These are phyloP conservation scores for Aspergillus sp. DNA, from an alignment of 2,329 filamentous ascomycete genomes.

Conservation along the genomic window DNA sequence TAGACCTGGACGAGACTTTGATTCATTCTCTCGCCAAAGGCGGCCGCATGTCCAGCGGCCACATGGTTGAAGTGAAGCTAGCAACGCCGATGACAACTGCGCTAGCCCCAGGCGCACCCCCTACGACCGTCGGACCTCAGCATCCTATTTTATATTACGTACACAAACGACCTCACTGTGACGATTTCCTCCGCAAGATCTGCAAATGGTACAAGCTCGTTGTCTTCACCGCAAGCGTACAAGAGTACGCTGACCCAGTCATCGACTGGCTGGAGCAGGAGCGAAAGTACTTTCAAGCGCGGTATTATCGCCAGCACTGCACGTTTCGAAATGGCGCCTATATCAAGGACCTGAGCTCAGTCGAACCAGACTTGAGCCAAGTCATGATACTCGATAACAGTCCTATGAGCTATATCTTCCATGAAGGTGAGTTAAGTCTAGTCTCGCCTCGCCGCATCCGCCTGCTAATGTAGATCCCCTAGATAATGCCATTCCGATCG, in stretches of 20 bases:
- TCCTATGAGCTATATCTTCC: constrained; percentile 97
- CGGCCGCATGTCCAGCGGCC: constrained; percentile 90
- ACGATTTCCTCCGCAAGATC: constrained; percentile 92
- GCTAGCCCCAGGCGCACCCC: constrained; percentile 56
- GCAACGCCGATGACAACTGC: constrained; percentile 46
- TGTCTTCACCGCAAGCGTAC: constrained; percentile 94
- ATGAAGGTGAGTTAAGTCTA: constrained; percentile 73
- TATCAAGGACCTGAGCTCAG: constrained; percentile 95
- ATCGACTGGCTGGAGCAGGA: constrained; percentile 99
- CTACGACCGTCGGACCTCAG: constrained; percentile 74
- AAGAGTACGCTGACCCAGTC: constrained; percentile 97
- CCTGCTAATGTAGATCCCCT: constrained; percentile 12
- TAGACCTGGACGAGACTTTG: constrained; percentile 95
- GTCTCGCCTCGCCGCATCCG: neutral
- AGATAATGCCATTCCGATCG: constrained; percentile 99
- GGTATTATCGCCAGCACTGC: constrained; percentile 97
- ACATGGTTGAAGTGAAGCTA: constrained; percentile 97
- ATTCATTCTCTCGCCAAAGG: constrained; percentile 99
- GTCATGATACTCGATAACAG: constrained; percentile 99
- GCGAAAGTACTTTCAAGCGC: constrained; percentile 89
- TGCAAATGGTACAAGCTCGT: constrained; percentile 99
- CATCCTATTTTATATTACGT: constrained; percentile 99
- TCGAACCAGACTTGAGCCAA: constrained; percentile 95
- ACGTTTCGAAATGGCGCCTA: constrained; percentile 94
- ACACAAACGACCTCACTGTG: constrained; percentile 94